Conservation (phyloP, 306 rosid species). For the Alnus glutinosa region DNA sequence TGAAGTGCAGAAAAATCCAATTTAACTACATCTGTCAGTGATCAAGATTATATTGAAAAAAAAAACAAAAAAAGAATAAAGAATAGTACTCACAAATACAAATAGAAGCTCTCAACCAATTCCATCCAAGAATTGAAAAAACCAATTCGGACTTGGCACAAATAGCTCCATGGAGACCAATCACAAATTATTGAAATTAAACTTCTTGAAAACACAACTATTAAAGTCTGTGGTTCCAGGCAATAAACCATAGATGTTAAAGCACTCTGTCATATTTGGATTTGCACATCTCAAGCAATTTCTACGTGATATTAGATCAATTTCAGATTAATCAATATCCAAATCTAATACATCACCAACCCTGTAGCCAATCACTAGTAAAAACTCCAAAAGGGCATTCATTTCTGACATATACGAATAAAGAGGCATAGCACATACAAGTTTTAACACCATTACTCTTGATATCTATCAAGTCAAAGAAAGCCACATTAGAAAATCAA, state of each 20-base stretch:
- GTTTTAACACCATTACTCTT: no score
- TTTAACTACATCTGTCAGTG: background rate
- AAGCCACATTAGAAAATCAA: no score
- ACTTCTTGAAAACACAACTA: background rate
- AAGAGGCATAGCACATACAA: background rate
- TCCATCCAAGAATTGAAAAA: background rate
- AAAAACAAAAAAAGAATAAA: background rate
- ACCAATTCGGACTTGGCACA: background rate
- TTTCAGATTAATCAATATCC: conserved; percentile 4
- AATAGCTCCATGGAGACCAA: no score
- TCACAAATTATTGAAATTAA: no score
- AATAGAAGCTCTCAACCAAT: background rate
- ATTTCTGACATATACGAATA: background rate
- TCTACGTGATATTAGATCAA: background rate
- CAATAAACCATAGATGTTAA: background rate
- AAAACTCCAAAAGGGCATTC: background rate
- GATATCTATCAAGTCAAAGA: no score
- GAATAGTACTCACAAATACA: background rate
- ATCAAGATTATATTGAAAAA: background rate
- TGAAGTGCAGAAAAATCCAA: background rate
- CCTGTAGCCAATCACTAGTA: background rate
- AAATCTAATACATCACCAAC: conserved; percentile 1
- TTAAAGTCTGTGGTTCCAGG: background rate
- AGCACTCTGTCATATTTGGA: background rate
- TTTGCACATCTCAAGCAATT: background rate